phyloP scores from a whole-genome alignment of 164 flowering plant species.

The Cinnamomum chago region DNA sequence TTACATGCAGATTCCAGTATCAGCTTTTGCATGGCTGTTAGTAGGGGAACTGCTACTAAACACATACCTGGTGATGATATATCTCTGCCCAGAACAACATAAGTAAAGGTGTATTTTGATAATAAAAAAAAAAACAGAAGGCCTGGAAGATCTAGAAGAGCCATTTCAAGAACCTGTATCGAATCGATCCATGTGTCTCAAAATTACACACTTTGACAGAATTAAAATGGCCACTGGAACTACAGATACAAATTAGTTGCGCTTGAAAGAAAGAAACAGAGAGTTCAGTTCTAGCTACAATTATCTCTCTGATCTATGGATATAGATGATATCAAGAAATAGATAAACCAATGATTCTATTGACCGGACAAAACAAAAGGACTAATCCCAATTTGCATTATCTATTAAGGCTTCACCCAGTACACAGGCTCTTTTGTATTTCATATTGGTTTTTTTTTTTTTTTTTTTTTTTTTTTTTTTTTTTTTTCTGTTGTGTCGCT shows the following conservation, averaged over 20 bases:
- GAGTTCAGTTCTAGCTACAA: neutral
- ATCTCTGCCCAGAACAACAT: constrained; percentile 93
- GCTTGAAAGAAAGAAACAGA: neutral
- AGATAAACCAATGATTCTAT: too few relatives aligned
- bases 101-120: constrained; percentile 73
- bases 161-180: constrained; percentile 38
- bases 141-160: constrained; percentile 69
- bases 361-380: too few relatives aligned
- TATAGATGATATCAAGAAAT: too few relatives aligned
- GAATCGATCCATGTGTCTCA: neutral
- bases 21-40: neutral
- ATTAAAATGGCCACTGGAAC: neutral
- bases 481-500: too few relatives aligned
- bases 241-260: too few relatives aligned
- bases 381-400: too few relatives aligned
- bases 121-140: constrained; percentile 80
- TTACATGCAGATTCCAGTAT: neutral
- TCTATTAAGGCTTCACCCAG: too few relatives aligned
- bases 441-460: too few relatives aligned
- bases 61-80: constrained; percentile 48
- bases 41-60: neutral
- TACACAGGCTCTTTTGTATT: too few relatives aligned
- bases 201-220: neutral
- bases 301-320: too few relatives aligned
- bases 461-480: too few relatives aligned